These are phyloP conservation scores for Mortierella sp. DNA, from an alignment of 371 early-diverging fungal genomes.

Conservation along the genomic window DNA sequence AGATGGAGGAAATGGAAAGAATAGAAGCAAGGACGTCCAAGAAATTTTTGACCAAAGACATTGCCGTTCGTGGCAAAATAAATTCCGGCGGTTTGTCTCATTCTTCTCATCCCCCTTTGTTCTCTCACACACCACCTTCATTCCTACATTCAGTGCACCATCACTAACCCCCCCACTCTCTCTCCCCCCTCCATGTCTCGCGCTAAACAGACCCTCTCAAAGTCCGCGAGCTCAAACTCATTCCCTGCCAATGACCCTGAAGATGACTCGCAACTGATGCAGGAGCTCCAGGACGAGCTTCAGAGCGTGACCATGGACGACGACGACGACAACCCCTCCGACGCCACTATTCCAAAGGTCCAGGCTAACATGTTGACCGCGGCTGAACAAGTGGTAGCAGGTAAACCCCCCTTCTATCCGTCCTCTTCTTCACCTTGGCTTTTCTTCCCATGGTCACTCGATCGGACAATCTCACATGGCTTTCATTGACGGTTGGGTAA, in stretches of 20 bases:
- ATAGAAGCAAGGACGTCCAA: no score
- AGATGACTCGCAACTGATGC: conserved; percentile 27
- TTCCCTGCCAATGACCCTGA: conserved; percentile 3
- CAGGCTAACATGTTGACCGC: conserved; percentile 60
- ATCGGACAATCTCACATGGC: no score
- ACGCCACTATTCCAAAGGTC: conserved; percentile 23
- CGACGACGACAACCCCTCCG: conserved; percentile 17
- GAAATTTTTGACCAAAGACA: no score
- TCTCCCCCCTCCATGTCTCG: background rate
- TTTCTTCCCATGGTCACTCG: no score
- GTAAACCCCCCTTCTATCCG: conserved; percentile 32
- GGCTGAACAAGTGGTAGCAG: conserved; percentile 61
- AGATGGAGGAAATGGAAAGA: background rate
- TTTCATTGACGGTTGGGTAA: no score
- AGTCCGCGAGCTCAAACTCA: background rate
- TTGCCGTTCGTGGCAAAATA: no score
- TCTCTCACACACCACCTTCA: background rate
- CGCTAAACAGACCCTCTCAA: conserved; percentile 6
- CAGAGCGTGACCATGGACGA: conserved; percentile 25
- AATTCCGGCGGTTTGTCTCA: background rate
- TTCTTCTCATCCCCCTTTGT: background rate
- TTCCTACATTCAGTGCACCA: background rate
- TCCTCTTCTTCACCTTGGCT: background rate
- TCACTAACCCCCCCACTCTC: background rate
- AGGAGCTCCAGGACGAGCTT: conserved; percentile 37